Evolutionary conservation across 768 basidiomycete genomes (phyloP), one percentile per base, ranked within the genome.

Genomic region (Boletus rubescentipes): DNA sequence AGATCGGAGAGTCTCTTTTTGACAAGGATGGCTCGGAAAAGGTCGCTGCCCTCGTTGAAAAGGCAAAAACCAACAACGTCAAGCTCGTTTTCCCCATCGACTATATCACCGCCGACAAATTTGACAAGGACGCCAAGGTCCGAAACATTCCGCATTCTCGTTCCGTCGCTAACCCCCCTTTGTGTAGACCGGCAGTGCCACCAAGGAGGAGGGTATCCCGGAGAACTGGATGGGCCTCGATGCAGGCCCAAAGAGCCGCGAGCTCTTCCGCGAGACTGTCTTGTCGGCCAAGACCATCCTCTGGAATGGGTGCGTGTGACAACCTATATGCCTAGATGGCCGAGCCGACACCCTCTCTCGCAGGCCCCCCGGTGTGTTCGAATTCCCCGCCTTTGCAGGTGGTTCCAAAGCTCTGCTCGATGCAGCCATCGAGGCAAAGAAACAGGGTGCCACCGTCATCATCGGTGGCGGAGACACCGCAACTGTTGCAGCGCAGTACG

Each of bases 281-380:
- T 69, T 89, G 49, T 84, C 89, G 65, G 79, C 93, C 47, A 97
- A 92, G 82, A 99, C 96, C 36, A 93, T 98, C 67, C 84, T 99
- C 49, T 99, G 96, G 96, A 94, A 94, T 61, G 91, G 91, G 91
- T 88, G 60, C 67, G 80, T 72, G 31, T 12, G 42, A 52, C 26
- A 20, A n/a, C 16, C 15, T 18, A 10, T 21, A 9, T 40, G 16
- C 11, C 14, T 20, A 23, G 5, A 39, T 15, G 31, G 12, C 20
- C 29, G 34, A 29, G 29, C 40, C 12, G 30, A 59, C 8, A 37
- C 9, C 14, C 45, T 26, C 30, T 51, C 21, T 42, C 67, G 61
- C 67, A 98, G 96, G 35, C 96, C 97, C 38, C 89, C 95, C 34
- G 96, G 96, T 62, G 96, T 99, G 36, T 99, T 99, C 72, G 96